Base-by-base conservation (phyloP, 2,329 filamentous ascomycete species). In the Cyphellophora europaea region DNA sequence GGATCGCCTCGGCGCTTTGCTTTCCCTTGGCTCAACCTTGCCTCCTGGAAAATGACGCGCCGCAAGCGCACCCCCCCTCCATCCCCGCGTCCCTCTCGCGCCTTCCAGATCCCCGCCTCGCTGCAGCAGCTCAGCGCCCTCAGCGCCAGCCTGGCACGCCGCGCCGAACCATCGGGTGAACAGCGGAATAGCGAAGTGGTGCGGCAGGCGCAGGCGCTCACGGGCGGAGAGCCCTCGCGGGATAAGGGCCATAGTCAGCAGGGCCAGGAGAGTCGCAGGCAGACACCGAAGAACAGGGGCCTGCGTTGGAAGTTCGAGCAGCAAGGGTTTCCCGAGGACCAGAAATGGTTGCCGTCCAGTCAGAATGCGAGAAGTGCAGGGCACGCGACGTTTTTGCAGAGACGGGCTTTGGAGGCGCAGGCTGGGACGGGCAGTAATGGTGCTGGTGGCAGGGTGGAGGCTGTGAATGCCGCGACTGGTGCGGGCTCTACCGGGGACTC, bases 21-120 rank as follows among this genome's bases (percentile, higher is more conserved):
- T n/a, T n/a, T n/a, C n/a, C n/a, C n/a, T n/a, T n/a, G n/a, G n/a
- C n/a, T n/a, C n/a, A n/a, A n/a, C n/a, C n/a, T n/a, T n/a, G n/a
- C n/a, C n/a, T n/a, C n/a, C n/a, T n/a, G n/a, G n/a, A n/a, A n/a
- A n/a, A 45, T 45, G 43, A 43, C 43, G 31, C 43, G 40, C 23
- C 37, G 40, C 17, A 40, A 40, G 40, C 35, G 38, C 25, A 38
- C 38, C 11, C 27, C 33, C 23, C 36, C 40, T 12, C 33, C 35
- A 19, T 8, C 8, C 8, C 21, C 21, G 8, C 8, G 8, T 25
- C 21, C 8, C 21, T 34, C 38, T 27, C 43, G 40, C 33, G 38
- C 38, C 13, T 25, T 25, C 21, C 40, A 43, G 29, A 42, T 45
- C 37, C 43, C 43, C 28, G 38, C 40, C 33, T 45, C 43, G 13